A percentile compares a stretch with the other conserved stretches of the same genome.
Evolutionary conservation across 345 rosid species (phyloP).

Genomic region (Gossypium arboreum): DNA sequence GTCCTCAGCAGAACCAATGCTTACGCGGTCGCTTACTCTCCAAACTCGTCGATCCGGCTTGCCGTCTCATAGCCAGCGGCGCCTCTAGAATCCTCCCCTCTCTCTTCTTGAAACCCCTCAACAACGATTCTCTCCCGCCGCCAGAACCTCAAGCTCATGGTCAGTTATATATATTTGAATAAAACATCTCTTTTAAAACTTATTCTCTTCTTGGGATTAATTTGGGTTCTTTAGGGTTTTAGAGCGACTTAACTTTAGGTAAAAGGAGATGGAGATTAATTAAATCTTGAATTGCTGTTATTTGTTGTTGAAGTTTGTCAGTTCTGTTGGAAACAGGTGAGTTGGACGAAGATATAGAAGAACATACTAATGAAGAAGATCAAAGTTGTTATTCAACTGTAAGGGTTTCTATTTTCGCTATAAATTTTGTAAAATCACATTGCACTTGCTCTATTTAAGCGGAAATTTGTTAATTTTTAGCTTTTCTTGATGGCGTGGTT

Average conservation of each 20-base stretch:
- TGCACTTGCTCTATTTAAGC: neutral
- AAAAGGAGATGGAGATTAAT: neutral
- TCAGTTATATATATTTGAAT: neutral
- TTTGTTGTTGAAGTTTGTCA: neutral
- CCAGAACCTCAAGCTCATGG: slow-evolving; percentile 20
- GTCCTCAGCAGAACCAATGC: slow-evolving; percentile 38
- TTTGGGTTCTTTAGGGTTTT: slow-evolving; percentile 25
- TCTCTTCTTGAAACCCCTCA: slow-evolving; percentile 42
- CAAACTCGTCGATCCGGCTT: slow-evolving; percentile 77
- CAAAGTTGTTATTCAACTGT: slow-evolving; percentile 31
- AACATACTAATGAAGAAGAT: slow-evolving; percentile 20
- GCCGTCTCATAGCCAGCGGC: slow-evolving; percentile 60
- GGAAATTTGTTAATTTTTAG: neutral
- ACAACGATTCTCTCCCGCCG: slow-evolving; percentile 32
- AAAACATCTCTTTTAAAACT: neutral
- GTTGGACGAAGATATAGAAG: slow-evolving; percentile 26
- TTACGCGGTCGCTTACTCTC: slow-evolving; percentile 59
- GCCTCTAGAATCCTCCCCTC: slow-evolving; percentile 62
- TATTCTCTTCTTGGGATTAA: slow-evolving; percentile 3
- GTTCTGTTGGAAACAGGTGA: slow-evolving; percentile 26
- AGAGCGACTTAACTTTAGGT: neutral
- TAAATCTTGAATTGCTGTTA: neutral
- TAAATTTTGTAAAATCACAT: neutral
- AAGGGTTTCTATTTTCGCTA: slow-evolving; percentile 19
- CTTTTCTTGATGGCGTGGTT: neutral